These are phyloP conservation scores for Kodamaea derodonti DNA, from an alignment of 1,139 yeast species.

Conservation along the genomic window DNA sequence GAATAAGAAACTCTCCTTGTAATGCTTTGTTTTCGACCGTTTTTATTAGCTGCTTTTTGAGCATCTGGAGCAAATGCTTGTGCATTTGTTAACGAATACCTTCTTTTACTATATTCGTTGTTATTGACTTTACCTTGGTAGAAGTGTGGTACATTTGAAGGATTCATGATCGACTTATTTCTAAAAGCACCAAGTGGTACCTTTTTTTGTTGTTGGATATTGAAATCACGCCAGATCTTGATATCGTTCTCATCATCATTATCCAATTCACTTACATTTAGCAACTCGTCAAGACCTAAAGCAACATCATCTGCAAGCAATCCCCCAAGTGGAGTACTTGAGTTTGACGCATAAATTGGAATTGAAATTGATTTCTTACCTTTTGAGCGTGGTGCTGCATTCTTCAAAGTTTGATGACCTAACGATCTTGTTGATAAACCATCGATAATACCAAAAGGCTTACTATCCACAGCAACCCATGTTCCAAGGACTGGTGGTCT, in stretches of 20 bases:
- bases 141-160: slow-evolving; percentile 21
- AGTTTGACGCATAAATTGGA: slow-evolving; percentile 1
- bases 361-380: slow-evolving; percentile 20
- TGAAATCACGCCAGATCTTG: slow-evolving; percentile 51
- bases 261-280: slow-evolving; percentile 85
- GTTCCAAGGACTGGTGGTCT: slow-evolving; percentile 92
- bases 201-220: slow-evolving; percentile 42
- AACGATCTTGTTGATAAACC: slow-evolving; percentile 86
- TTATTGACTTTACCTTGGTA: slow-evolving; percentile 22
- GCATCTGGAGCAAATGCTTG: slow-evolving; percentile 7
- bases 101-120: slow-evolving; percentile 15
- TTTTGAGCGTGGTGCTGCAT: slow-evolving; percentile 17
- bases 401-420: slow-evolving; percentile 13
- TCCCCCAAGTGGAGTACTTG: slow-evolving; percentile 6
- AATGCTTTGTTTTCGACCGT: slow-evolving; percentile 8
- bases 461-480: slow-evolving; percentile 75
- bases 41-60: slow-evolving; percentile 8
- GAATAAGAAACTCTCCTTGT: slow-evolving; percentile 5
- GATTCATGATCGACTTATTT: slow-evolving; percentile 57
- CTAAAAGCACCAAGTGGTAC: slow-evolving; percentile 89
- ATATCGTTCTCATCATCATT: slow-evolving; percentile 63
- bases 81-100: slow-evolving; percentile 14
- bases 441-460: slow-evolving; percentile 92
- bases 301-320: slow-evolving; percentile 51
- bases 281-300: slow-evolving; percentile 75